Percentiles rank a stretch among this genome's conserved stretches.
Conservation (phyloP, 2,329 filamentous ascomycete genomes). For the Fusarium albosuccineum region DNA sequence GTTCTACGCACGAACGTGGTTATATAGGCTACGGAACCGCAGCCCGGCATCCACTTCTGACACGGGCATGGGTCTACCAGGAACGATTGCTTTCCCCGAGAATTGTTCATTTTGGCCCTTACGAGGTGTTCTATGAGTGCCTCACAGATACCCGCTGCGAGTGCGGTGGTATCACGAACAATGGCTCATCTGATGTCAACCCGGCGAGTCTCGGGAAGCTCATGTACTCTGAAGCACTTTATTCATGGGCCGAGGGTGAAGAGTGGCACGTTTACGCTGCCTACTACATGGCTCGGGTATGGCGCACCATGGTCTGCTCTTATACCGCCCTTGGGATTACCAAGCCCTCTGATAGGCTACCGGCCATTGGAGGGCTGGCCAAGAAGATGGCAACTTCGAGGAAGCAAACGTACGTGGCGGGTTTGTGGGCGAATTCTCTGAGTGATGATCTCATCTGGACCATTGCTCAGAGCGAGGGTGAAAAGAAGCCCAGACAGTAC, state of each 20-base stretch:
- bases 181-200: conserved; percentile 11
- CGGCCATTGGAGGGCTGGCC: conserved; percentile 13
- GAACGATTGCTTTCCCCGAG: conserved; percentile 42
- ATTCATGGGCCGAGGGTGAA: not conserved
- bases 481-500: not conserved
- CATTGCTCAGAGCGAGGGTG: not conserved
- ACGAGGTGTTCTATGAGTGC: conserved; percentile 38
- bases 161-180: conserved; percentile 18
- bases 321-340: conserved; percentile 13
- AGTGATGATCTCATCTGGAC: conserved; percentile 21
- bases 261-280: conserved; percentile 15
- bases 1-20: not conserved
- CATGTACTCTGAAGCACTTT: conserved; percentile 1
- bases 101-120: conserved; percentile 37
- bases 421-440: conserved; percentile 12
- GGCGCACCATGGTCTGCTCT: conserved; percentile 16
- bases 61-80: conserved; percentile 42
- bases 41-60: conserved; percentile 24
- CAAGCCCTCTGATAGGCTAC: conserved; percentile 12
- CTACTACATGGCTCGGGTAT: conserved; percentile 11
- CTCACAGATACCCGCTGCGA: conserved; percentile 28
- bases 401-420: conserved; percentile 12
- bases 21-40: conserved; percentile 11
- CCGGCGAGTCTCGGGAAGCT: conserved; percentile 10
- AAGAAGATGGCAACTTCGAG: conserved; percentile 6